phyloP scores from a whole-genome alignment of 2,329 filamentous ascomycete species.

The Colletotrichum agaves region DNA sequence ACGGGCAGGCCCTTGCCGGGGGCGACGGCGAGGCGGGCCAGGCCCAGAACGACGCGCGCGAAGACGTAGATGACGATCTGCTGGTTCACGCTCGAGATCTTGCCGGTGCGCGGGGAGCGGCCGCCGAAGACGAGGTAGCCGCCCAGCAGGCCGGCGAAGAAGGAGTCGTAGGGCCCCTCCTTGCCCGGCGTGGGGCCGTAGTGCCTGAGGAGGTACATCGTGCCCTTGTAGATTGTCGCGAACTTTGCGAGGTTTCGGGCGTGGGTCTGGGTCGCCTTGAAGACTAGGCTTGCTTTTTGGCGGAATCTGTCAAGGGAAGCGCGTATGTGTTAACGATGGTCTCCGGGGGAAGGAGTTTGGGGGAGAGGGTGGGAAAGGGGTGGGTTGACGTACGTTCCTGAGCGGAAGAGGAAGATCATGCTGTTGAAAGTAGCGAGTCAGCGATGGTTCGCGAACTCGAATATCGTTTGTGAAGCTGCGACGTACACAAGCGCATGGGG shows the following conservation, averaged over 20 bases:
- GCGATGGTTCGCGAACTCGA: neutral
- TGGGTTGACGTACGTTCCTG: slow-evolving; percentile 75
- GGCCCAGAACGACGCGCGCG: slow-evolving; percentile 85
- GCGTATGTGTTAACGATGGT: slow-evolving; percentile 2
- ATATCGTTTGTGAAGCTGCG: slow-evolving; percentile 36
- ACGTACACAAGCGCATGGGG: slow-evolving; percentile 89
- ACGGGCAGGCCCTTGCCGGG: slow-evolving; percentile 62
- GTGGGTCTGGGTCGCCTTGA: slow-evolving; percentile 89
- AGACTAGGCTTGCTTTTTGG: slow-evolving; percentile 81
- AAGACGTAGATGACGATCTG: slow-evolving; percentile 99
- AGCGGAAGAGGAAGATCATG: slow-evolving; percentile 97
- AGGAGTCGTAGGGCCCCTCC: slow-evolving; percentile 80
- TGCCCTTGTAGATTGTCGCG: slow-evolving; percentile 87
- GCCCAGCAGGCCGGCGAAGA: slow-evolving; percentile 87
- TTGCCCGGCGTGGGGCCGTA: slow-evolving; percentile 68
- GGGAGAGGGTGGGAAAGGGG: neutral
- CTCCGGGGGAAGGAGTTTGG: neutral
- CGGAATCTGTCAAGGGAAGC: slow-evolving; percentile 62
- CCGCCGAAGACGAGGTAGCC: slow-evolving; percentile 92
- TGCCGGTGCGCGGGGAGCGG: slow-evolving; percentile 69
- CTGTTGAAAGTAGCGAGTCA: slow-evolving; percentile 52
- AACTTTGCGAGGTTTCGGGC: slow-evolving; percentile 93
- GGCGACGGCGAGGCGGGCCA: slow-evolving; percentile 85
- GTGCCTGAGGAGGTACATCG: slow-evolving; percentile 79
- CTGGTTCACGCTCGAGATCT: slow-evolving; percentile 85